Percentiles rank a stretch among this genome's conserved stretches.
These are phyloP conservation scores for Mucor mucedo DNA, from an alignment of 371 early-diverging fungal species.

Conservation along the genomic window DNA sequence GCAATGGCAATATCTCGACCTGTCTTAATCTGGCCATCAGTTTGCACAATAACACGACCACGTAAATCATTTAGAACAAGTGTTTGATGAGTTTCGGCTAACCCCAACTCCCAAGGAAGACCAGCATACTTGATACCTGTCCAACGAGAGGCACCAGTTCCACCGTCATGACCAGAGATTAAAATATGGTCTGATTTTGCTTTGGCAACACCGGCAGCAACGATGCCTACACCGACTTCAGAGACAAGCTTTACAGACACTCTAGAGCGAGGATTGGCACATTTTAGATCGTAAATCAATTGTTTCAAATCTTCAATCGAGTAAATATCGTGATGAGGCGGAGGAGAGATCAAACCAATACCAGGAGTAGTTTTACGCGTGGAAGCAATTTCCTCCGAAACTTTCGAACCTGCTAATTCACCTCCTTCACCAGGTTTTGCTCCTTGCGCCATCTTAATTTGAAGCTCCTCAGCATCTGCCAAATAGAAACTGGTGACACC, in stretches of 20 bases:
- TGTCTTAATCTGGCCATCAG: constrained; percentile 97
- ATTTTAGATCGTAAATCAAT: constrained; percentile 95
- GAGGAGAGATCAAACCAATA: constrained; percentile 94
- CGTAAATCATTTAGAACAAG: constrained; percentile 94
- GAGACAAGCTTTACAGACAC: constrained; percentile 97
- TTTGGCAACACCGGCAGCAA: constrained; percentile 96
- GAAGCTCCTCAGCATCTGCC: constrained; percentile 92
- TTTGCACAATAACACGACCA: constrained; percentile 93
- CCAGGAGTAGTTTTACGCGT: constrained; percentile 96
- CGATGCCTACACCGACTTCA: constrained; percentile 95
- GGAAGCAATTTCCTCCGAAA: constrained; percentile 86
- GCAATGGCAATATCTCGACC: constrained; percentile 96
- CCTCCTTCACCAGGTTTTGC: constrained; percentile 98
- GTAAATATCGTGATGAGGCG: constrained; percentile 98
- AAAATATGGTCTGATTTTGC: constrained; percentile 96
- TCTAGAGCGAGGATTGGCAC: constrained; percentile 88
- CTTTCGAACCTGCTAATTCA: constrained; percentile 82
- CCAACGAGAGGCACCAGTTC: constrained; percentile 98
- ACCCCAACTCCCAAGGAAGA: constrained; percentile 96
- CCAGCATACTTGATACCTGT: constrained; percentile 98
- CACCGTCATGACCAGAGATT: constrained; percentile 96
- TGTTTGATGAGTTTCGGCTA: constrained; percentile 98
- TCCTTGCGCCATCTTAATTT: constrained; percentile 99
- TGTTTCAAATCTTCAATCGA: constrained; percentile 97
- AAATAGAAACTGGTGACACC: constrained; percentile 95